phyloP scores from a whole-genome alignment of 805 yeast species.

The Dipodascus albidus region DNA sequence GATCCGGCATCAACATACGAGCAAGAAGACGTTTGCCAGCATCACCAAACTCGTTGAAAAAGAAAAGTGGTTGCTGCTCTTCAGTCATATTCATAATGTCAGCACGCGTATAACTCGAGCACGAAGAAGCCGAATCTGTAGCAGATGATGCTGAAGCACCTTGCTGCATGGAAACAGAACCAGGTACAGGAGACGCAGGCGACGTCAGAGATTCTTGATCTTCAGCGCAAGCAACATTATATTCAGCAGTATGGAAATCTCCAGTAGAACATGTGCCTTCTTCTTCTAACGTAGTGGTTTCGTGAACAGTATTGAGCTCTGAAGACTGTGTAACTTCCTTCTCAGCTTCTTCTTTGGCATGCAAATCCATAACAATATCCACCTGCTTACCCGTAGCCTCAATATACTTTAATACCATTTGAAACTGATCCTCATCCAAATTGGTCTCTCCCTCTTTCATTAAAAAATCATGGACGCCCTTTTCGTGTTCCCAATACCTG shows the following conservation, averaged over 20 bases:
- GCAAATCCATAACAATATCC: neutral
- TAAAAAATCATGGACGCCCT: constrained; percentile 1
- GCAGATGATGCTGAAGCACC: neutral
- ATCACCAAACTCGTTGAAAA: constrained; percentile 15
- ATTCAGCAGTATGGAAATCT: neutral
- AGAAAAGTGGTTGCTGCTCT: constrained; percentile 11
- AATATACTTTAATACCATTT: neutral
- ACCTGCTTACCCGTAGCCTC: neutral
- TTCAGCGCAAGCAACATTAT: too few relatives aligned
- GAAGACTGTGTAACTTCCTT: neutral
- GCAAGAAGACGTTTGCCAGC: constrained; percentile 13
- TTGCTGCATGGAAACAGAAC: too few relatives aligned
- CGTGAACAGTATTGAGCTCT: neutral
- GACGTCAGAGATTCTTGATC: too few relatives aligned
- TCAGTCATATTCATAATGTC: constrained; percentile 2
- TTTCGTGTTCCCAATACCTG: constrained; percentile 2
- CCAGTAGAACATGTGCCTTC: neutral
- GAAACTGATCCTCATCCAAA: neutral
- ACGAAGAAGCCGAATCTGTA: neutral
- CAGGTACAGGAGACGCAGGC: too few relatives aligned
- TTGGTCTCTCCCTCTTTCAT: neutral
- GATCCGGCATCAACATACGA: constrained; percentile 15
- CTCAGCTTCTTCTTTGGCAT: neutral
- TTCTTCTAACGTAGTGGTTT: neutral
- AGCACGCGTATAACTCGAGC: neutral